These are phyloP conservation scores for Globisporangium recalcitrans DNA, from an alignment of 352 stramenopile species.

Conservation along the genomic window DNA sequence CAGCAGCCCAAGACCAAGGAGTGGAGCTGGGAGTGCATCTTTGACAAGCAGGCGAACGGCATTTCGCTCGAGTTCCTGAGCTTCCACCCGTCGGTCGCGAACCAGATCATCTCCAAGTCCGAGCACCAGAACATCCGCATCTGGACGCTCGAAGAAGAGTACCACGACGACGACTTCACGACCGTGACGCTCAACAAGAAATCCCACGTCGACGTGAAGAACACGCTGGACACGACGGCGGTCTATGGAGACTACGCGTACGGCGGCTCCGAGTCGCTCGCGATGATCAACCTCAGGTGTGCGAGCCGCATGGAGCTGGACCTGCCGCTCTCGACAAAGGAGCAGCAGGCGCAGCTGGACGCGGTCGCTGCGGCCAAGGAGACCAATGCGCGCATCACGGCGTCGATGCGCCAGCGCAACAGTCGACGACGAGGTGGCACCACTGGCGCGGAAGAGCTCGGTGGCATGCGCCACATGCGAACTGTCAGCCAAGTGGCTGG, in stretches of 20 bases:
- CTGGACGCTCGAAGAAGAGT: conserved; percentile 68
- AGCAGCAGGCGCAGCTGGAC: conserved; percentile 44
- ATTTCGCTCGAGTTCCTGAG: conserved; percentile 78
- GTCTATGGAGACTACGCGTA: conserved; percentile 76
- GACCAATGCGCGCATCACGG: conserved; percentile 22
- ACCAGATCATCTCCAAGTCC: conserved; percentile 81
- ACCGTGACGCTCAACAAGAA: conserved; percentile 54
- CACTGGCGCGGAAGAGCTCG: conserved; percentile 32
- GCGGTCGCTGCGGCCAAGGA: conserved; percentile 19
- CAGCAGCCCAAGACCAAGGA: conserved; percentile 26
- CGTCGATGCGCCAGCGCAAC: conserved; percentile 37
- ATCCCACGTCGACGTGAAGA: conserved; percentile 67
- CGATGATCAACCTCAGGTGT: conserved; percentile 55
- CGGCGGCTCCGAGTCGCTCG: conserved; percentile 58
- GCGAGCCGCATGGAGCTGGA: conserved; percentile 64
- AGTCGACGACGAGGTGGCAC: conserved; percentile 37
- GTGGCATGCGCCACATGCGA: conserved; percentile 56
- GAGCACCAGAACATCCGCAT: conserved; percentile 83
- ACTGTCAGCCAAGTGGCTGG: conserved; percentile 67
- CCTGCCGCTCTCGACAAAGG: conserved; percentile 56
- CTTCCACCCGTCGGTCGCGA: conserved; percentile 47
- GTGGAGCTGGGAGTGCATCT: conserved; percentile 82
- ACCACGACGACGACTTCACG: conserved; percentile 22
- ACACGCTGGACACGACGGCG: conserved; percentile 55
- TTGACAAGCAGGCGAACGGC: conserved; percentile 84